phyloP scores from a whole-genome alignment of 2,329 filamentous ascomycete genomes.

The Neoscytalidium dimidiatum region DNA sequence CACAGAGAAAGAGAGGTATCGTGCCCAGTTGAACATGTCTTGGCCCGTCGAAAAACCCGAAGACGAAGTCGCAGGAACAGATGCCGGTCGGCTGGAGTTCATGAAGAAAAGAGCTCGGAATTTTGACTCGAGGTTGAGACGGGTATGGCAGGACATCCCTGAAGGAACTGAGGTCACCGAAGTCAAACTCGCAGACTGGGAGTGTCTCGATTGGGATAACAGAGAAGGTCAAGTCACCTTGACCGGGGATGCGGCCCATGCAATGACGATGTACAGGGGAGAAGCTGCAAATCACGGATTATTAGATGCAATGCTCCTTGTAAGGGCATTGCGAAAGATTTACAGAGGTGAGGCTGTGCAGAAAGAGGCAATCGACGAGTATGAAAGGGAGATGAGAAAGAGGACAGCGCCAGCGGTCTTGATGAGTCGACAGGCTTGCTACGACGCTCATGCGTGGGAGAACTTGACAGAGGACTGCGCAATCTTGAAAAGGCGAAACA shows the following conservation, averaged over 20 bases:
- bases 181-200: constrained; percentile 25
- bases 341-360: not conserved
- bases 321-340: constrained; percentile 3
- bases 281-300: constrained; percentile 25
- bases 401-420: constrained; percentile 20
- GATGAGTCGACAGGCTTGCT: constrained; percentile 23
- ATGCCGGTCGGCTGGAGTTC: constrained; percentile 16
- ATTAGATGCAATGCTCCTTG: constrained; percentile 20
- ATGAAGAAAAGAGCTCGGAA: constrained; percentile 22
- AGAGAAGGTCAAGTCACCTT: not conserved
- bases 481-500: not conserved
- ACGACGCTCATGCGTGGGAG: constrained; percentile 24
- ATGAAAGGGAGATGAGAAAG: constrained; percentile 21
- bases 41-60: constrained; percentile 35
- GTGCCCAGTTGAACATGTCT: constrained; percentile 50
- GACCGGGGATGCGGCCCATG: not conserved
- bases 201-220: constrained; percentile 21
- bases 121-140: constrained; percentile 18
- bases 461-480: constrained; percentile 13
- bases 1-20: constrained; percentile 37
- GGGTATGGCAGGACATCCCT: constrained; percentile 18
- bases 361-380: constrained; percentile 19
- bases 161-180: constrained; percentile 21
- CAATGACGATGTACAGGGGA: constrained; percentile 22
- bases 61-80: constrained; percentile 20